Evolutionary conservation across 1,284 basidiomycete species (phyloP), one percentile per base, ranked within the genome.

Genomic region (Grifola frondosa): DNA sequence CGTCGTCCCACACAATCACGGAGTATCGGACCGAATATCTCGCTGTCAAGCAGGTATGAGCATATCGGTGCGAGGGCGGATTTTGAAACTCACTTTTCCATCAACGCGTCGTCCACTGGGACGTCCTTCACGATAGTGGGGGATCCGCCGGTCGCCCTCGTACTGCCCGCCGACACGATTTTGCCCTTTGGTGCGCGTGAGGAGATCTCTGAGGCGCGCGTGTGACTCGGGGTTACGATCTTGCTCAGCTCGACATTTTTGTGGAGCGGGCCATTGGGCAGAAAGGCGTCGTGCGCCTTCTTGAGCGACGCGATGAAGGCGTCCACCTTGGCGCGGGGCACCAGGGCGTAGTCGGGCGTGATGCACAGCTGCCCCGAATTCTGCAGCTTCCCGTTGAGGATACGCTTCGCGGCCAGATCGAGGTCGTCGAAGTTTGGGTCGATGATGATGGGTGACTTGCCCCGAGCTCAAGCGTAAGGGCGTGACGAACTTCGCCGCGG

Each of bases 11-110:
- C 3, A 81, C 69, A 4, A 88, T 59, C 37, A 90, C 83, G 76
- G 3, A 89, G 60, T 16, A 88, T 61, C 1, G 86, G 85, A 0
- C 83, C 87, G 59, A 89, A 86, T 10, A 83, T 65, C 60, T 87
- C 84, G 37, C 78, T 80, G 48, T 8, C n/a, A 34, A 39, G 20
- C 22, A 40, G 46, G 37, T 8, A 17, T 35, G 16, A 11, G n/a
- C 17, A 16, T 8, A 36, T 23, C n/a, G n/a, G 4, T 13, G n/a
- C 7, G 5, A 23, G 10, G 20, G 10, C 3, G 25, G n/a, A n/a
- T n/a, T n/a, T n/a, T n/a, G n/a, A n/a, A 3, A 61, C 65, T 46
- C 40, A 74, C 70, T 80, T 73, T 57, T 78, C 67, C 66, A 84
- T 68, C 53, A 85, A 45, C 13, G 65, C 61, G 57, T 83, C 80